A percentile compares a stretch with the other conserved stretches of the same genome.
phyloP scores from a whole-genome alignment of 257 asterid species.

The Solanum sejunctum region DNA sequence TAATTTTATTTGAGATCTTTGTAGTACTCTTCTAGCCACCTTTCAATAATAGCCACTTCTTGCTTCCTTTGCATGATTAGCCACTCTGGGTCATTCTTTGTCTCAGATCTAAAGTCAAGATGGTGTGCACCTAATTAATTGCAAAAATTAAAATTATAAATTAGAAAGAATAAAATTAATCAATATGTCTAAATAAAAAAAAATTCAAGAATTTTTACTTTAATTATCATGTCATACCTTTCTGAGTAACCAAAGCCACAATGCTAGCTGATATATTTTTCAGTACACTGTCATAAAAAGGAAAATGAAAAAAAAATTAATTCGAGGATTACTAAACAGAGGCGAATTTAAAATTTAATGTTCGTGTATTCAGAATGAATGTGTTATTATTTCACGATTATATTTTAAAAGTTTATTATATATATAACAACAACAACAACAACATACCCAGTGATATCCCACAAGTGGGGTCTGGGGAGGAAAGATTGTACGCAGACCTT shows the following conservation, averaged over 20 bases:
- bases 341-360: background rate
- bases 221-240: slow-evolving; percentile 23
- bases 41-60: slow-evolving; percentile 41
- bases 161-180: background rate
- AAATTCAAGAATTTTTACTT: too few species aligned
- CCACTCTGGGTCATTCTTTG: slow-evolving; percentile 51
- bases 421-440: too few species aligned
- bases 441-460: too few species aligned
- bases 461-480: too few species aligned
- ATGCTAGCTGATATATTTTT: slow-evolving; percentile 55
- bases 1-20: slow-evolving; percentile 20
- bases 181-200: background rate
- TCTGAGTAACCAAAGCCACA: slow-evolving; percentile 51
- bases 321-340: fast-evolving
- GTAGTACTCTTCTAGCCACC: slow-evolving; percentile 50
- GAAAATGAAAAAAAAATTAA: background rate
- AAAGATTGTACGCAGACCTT: too few species aligned
- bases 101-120: slow-evolving; percentile 48
- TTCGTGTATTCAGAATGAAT: background rate
- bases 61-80: slow-evolving; percentile 41
- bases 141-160: background rate
- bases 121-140: slow-evolving; percentile 60
- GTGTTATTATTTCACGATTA: background rate
- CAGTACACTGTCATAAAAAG: slow-evolving; percentile 31
- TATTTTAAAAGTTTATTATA: background rate